A percentile compares a stretch with the other conserved stretches of the same genome.
phyloP scores from a whole-genome alignment of 306 rosid genomes.

The Fragaria vesca region DNA sequence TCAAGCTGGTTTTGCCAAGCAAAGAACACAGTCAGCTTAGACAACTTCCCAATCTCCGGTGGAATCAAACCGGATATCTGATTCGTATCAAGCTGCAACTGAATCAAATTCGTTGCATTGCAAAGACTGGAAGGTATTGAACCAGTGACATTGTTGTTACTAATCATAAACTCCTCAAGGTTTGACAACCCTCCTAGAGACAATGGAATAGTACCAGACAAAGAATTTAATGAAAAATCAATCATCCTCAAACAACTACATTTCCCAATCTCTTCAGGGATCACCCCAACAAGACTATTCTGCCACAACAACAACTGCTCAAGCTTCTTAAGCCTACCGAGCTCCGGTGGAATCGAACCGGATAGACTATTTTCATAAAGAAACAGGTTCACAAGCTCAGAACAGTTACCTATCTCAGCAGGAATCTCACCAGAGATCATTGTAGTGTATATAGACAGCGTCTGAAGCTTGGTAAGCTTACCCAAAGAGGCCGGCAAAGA shows the following conservation, averaged over 20 bases:
- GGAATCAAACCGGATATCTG: conserved; percentile 93
- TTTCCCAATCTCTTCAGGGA: conserved; percentile 81
- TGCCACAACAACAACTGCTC: conserved; percentile 79
- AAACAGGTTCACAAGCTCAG: conserved; percentile 75
- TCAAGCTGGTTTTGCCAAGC: conserved; percentile 95
- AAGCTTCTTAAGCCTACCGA: conserved; percentile 79
- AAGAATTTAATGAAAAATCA: conserved; percentile 81
- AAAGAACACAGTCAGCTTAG: conserved; percentile 62
- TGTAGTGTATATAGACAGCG: conserved; percentile 80
- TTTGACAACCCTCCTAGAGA: conserved; percentile 50
- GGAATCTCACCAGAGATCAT: conserved; percentile 94
- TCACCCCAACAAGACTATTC: conserved; percentile 66
- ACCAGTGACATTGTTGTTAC: conserved; percentile 86
- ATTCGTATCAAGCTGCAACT: conserved; percentile 85
- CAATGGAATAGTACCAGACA: conserved; percentile 81
- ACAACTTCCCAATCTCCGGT: conserved; percentile 60
- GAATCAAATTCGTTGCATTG: conserved; percentile 60
- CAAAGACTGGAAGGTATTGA: conserved; percentile 72
- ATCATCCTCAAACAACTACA: conserved; percentile 72
- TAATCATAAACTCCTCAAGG: conserved; percentile 87
- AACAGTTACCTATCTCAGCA: conserved; percentile 79
- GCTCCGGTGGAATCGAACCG: conserved; percentile 74
- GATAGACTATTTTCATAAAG: conserved; percentile 81
- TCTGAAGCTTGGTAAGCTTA: conserved; percentile 59
- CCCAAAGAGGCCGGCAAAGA: conserved; percentile 78